A percentile compares a stretch with the other conserved stretches of the same genome.
These are phyloP conservation scores for Neonectria sp. DNA, from an alignment of 2,329 filamentous ascomycete species.

Conservation along the genomic window DNA sequence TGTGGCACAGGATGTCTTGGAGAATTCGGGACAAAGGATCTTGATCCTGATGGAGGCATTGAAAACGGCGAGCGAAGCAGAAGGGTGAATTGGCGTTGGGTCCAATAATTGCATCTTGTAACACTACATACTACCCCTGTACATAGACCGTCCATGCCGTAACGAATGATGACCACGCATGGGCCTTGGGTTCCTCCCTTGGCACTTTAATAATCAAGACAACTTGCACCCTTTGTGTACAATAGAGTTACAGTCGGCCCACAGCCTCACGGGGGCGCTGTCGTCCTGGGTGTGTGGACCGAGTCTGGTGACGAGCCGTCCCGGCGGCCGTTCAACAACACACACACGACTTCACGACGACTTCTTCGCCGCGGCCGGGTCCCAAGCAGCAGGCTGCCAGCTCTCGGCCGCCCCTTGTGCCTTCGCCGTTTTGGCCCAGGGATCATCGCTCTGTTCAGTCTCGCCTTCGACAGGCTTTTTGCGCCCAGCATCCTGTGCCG, in stretches of 20 bases:
- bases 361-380: conserved; percentile 59
- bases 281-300: neutral
- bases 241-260: conserved; percentile 29
- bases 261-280: neutral
- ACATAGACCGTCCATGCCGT: conserved; percentile 38
- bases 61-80: conserved; percentile 38
- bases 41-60: conserved; percentile 56
- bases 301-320: neutral
- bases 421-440: conserved; percentile 69
- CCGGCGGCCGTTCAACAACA: neutral
- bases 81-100: conserved; percentile 27
- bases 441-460: conserved; percentile 57
- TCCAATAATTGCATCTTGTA: conserved; percentile 33
- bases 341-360: conserved; percentile 29
- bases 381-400: conserved; percentile 79
- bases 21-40: conserved; percentile 62
- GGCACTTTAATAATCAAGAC: conserved; percentile 6
- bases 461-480: conserved; percentile 21
- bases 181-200: neutral
- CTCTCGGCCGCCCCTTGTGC: conserved; percentile 68
- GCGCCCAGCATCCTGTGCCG: conserved; percentile 20
- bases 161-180: conserved; percentile 35
- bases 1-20: conserved; percentile 60
- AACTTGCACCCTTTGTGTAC: conserved; percentile 26
- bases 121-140: conserved; percentile 35